These are phyloP conservation scores for Fraxinus americana DNA, from an alignment of 257 asterid genomes.

Conservation along the genomic window DNA sequence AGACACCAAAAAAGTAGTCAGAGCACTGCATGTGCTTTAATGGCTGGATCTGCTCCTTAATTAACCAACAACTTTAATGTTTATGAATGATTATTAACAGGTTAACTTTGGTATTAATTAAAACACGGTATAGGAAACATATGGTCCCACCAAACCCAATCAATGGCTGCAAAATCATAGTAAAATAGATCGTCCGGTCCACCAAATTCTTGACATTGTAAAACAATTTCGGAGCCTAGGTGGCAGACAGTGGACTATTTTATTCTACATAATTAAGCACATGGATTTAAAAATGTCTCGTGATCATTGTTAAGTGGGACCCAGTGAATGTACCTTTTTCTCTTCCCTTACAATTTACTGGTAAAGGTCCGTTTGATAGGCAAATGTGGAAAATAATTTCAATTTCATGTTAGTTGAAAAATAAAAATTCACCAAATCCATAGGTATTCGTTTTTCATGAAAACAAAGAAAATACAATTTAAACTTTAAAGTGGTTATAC, in stretches of 20 bases:
- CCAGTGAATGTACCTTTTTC: neutral
- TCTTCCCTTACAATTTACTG: too few relatives aligned
- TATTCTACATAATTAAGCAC: conserved; percentile 15
- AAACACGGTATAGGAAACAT: conserved; percentile 9
- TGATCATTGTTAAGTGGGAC: conserved; percentile 8
- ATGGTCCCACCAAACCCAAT: conserved; percentile 36
- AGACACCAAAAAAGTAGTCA: conserved; percentile 13
- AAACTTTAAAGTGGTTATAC: too few relatives aligned
- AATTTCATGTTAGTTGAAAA: too few relatives aligned
- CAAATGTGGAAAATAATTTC: too few relatives aligned
- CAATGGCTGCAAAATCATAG: conserved; percentile 50
- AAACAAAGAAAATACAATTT: too few relatives aligned
- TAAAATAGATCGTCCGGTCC: conserved; percentile 47
- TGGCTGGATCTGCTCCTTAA: conserved; percentile 29
- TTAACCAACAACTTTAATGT: conserved; percentile 31
- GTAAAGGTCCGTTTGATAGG: too few relatives aligned
- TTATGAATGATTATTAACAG: conserved; percentile 32
- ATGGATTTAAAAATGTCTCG: conserved; percentile 7
- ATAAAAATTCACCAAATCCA: too few relatives aligned
- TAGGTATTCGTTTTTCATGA: too few relatives aligned
- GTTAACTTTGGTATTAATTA: conserved; percentile 17
- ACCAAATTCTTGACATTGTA: conserved; percentile 38
- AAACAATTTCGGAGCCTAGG: conserved; percentile 21
- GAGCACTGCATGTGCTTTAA: neutral
- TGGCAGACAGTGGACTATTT: conserved; percentile 41